phyloP scores from a whole-genome alignment of 148 eudicot genomes.

The Pouteria glomerata region DNA sequence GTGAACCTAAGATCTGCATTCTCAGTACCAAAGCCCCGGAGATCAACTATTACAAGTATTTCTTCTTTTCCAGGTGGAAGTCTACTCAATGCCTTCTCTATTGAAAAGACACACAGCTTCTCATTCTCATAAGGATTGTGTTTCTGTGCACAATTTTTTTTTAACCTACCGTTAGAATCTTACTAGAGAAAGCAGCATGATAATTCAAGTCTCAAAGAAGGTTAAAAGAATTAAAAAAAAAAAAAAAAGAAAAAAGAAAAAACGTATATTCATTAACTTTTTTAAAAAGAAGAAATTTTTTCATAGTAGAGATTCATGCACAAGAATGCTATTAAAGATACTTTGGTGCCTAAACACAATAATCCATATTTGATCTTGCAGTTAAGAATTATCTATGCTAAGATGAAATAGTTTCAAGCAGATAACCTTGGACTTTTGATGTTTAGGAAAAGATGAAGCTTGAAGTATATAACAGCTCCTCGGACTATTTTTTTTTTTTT shows the following conservation, averaged over 20 bases:
- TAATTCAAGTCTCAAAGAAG: not conserved
- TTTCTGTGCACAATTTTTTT: slow-evolving; percentile 34
- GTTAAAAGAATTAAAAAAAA: not conserved
- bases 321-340: not conserved
- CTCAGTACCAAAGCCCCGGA: slow-evolving; percentile 64
- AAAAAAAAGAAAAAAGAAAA: not conserved
- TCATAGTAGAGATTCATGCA: not conserved
- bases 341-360: not conserved
- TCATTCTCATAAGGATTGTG: slow-evolving; percentile 54
- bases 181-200: not conserved
- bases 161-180: slow-evolving; percentile 6
- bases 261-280: not conserved
- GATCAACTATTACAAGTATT: slow-evolving; percentile 76
- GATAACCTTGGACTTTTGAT: not conserved
- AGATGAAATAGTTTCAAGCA: slow-evolving; percentile 3
- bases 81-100: slow-evolving; percentile 86
- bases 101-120: slow-evolving; percentile 71
- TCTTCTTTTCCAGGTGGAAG: slow-evolving; percentile 77
- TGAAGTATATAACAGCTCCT: not conserved
- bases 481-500: no score
- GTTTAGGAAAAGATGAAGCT: not conserved
- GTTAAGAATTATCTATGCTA: not conserved
- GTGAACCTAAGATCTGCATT: slow-evolving; percentile 81
- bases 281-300: not conserved
- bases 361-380: not conserved